phyloP scores from a whole-genome alignment of 2,329 filamentous ascomycete species.

The Xylariomycetidae sp. region DNA sequence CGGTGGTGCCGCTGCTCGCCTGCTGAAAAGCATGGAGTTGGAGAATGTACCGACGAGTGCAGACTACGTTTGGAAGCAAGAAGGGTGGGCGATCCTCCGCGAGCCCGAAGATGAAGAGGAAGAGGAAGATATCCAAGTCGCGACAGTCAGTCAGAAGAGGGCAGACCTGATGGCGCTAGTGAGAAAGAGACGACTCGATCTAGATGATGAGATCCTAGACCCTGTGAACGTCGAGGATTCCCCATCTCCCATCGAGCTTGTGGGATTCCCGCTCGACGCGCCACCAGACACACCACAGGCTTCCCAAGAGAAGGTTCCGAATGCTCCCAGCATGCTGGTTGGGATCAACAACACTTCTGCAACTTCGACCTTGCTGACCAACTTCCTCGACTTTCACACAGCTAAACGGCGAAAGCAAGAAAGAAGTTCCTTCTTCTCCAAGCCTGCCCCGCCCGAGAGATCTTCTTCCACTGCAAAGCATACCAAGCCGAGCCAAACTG shows the following conservation, averaged over 20 bases:
- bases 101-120: conserved; percentile 21
- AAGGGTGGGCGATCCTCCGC: conserved; percentile 22
- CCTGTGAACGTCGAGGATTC: too few species aligned
- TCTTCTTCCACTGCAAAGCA: conserved; percentile 1
- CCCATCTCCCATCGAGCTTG: conserved; percentile 9
- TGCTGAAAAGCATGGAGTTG: conserved; percentile 5
- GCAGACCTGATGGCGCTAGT: conserved; percentile 14
- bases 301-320: background rate
- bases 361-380: conserved; percentile 20
- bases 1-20: conserved; percentile 1
- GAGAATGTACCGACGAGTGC: conserved; percentile 16
- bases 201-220: background rate
- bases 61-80: conserved; percentile 24
- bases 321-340: conserved; percentile 12
- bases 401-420: conserved; percentile 21
- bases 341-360: conserved; percentile 15
- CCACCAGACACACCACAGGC: background rate
- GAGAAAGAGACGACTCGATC: conserved; percentile 19
- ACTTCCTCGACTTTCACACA: conserved; percentile 21
- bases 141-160: background rate
- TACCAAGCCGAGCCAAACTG: background rate
- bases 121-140: conserved; percentile 10
- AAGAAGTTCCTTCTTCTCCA: conserved; percentile 21
- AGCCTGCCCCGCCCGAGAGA: too few species aligned
- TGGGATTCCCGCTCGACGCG: conserved; percentile 3